Evolutionary conservation across 331 rosid genomes (phyloP).

Genomic region (Rosa hybrid): DNA sequence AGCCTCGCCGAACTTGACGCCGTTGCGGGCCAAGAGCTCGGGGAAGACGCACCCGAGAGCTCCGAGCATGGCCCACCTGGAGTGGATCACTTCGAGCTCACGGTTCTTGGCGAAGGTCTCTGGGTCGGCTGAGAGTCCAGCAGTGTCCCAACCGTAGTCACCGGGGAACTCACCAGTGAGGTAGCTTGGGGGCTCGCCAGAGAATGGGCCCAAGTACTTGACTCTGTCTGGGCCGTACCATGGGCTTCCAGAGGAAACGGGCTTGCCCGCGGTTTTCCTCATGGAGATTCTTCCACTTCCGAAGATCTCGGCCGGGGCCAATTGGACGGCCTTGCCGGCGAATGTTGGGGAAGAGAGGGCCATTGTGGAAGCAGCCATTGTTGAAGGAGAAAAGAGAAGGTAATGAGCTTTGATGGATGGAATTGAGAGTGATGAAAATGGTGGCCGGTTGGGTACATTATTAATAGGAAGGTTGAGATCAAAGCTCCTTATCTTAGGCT

Average conservation of each 20-base stretch:
- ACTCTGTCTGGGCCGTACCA: slow-evolving; percentile 96
- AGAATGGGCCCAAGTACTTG: slow-evolving; percentile 89
- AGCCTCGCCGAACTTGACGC: slow-evolving; percentile 81
- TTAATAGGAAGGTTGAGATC: slow-evolving; percentile 10
- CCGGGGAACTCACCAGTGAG: slow-evolving; percentile 76
- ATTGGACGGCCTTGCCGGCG: slow-evolving; percentile 63
- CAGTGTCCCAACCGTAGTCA: slow-evolving; percentile 92
- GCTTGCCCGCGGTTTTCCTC: slow-evolving; percentile 55
- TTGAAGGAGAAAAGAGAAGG: not conserved
- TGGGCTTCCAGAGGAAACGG: slow-evolving; percentile 68
- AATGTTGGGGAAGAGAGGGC: slow-evolving; percentile 78
- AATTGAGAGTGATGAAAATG: slow-evolving; percentile 7
- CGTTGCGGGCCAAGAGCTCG: slow-evolving; percentile 82
- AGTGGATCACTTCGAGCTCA: slow-evolving; percentile 81
- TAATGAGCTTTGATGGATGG: not conserved
- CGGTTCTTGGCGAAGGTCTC: slow-evolving; percentile 80
- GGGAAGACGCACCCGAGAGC: slow-evolving; percentile 86
- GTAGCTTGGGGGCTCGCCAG: slow-evolving; percentile 78
- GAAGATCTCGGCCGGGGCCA: slow-evolving; percentile 42
- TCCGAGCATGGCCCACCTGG: slow-evolving; percentile 90
- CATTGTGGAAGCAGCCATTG: slow-evolving; percentile 87
- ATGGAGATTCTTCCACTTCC: slow-evolving; percentile 48
- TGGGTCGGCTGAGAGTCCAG: slow-evolving; percentile 86
- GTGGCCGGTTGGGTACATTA: not conserved
- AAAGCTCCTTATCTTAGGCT: slow-evolving; percentile 40